Percentiles rank a stretch among this genome's conserved stretches.
Conservation (phyloP, 805 yeast genomes). For the Danielozyma ontarioensis region DNA sequence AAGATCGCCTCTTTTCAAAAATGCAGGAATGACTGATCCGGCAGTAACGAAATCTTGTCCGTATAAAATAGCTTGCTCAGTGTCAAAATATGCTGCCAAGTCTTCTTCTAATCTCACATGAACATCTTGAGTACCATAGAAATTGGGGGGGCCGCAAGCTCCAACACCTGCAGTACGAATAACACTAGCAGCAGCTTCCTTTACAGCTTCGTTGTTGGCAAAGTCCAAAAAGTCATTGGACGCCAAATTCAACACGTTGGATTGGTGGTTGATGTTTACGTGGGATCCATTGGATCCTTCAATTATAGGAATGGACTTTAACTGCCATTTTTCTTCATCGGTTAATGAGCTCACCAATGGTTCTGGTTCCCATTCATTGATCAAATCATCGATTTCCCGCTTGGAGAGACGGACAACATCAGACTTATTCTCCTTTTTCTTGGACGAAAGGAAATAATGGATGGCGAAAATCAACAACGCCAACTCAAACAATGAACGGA, state of each 20-base stretch:
- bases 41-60: slow-evolving; percentile 91
- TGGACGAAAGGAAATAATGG: slow-evolving; percentile 74
- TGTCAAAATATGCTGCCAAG: slow-evolving; percentile 67
- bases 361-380: slow-evolving; percentile 90
- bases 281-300: slow-evolving; percentile 48
- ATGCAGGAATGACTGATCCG: slow-evolving; percentile 86
- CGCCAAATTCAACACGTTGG: slow-evolving; percentile 57
- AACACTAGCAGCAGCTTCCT: slow-evolving; percentile 48
- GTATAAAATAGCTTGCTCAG: slow-evolving; percentile 76
- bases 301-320: slow-evolving; percentile 59
- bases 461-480: slow-evolving; percentile 75
- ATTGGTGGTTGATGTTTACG: slow-evolving; percentile 23
- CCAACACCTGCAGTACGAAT: slow-evolving; percentile 85
- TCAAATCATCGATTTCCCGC: slow-evolving; percentile 72
- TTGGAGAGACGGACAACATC: slow-evolving; percentile 57
- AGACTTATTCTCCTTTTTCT: slow-evolving; percentile 68
- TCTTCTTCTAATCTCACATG: slow-evolving; percentile 77
- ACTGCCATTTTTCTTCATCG: slow-evolving; percentile 54
- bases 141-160: slow-evolving; percentile 97
- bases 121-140: slow-evolving; percentile 91
- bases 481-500: slow-evolving; percentile 78
- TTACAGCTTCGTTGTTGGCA: slow-evolving; percentile 43
- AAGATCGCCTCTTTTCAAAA: slow-evolving; percentile 91
- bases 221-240: slow-evolving; percentile 69
- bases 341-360: slow-evolving; percentile 60